phyloP scores from a whole-genome alignment of 176 grass and related monocot species.

The Oryza meridionalis region DNA sequence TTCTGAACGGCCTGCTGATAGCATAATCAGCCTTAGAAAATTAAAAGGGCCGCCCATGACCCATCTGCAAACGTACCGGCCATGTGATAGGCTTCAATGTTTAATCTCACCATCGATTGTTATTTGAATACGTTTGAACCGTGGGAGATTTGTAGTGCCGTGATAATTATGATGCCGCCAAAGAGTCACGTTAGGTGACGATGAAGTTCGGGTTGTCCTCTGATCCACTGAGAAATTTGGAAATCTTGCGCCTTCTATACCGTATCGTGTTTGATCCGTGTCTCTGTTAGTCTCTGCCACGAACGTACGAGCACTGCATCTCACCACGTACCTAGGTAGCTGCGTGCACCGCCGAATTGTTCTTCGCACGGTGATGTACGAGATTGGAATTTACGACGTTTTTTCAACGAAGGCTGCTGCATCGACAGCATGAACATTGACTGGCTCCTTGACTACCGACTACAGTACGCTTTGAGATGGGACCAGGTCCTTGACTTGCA shows the following conservation, averaged over 20 bases:
- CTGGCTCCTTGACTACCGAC: not conserved
- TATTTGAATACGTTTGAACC: not conserved
- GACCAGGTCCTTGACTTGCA: not conserved
- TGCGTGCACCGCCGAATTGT: not conserved
- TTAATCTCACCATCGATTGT: not conserved
- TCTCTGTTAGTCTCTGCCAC: too few relatives aligned
- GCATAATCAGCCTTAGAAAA: not conserved
- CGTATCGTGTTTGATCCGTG: too few relatives aligned
- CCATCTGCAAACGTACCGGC: not conserved
- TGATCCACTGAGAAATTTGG: not conserved
- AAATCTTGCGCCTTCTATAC: not conserved
- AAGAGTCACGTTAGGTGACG: not conserved
- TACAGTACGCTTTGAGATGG: not conserved
- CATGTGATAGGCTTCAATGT: not conserved
- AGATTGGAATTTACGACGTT: not conserved
- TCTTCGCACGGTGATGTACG: conserved; percentile 12
- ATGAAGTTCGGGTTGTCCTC: not conserved
- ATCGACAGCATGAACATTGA: not conserved
- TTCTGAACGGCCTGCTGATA: not conserved
- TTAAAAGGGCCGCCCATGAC: conserved; percentile 7
- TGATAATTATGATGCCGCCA: not conserved
- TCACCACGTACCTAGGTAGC: not conserved
- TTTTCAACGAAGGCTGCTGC: conserved; percentile 20
- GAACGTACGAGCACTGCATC: not conserved
- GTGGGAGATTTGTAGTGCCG: not conserved